Evolutionary conservation across 116 monocot genomes (phyloP).

Genomic region (Thalassia testudinum): DNA sequence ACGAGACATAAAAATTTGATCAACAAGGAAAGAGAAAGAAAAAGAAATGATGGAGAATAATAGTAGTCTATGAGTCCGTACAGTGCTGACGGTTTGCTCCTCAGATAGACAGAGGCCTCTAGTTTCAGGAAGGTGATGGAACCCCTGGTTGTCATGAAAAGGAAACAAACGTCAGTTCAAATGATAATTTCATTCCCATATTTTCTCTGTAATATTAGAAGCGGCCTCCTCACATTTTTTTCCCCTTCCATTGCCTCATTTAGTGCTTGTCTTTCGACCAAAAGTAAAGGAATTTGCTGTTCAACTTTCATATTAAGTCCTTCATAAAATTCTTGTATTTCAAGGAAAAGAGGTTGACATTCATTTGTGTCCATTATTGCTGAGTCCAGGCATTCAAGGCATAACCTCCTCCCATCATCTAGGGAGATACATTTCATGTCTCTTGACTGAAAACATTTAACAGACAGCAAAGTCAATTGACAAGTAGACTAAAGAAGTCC

Average conservation of each 20-base stretch:
- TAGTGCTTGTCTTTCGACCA: constrained; percentile 86
- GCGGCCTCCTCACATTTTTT: constrained; percentile 29
- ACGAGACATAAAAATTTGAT: background rate
- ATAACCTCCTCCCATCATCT: constrained; percentile 80
- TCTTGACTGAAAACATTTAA: constrained; percentile 9
- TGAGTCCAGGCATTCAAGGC: constrained; percentile 71
- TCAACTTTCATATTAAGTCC: constrained; percentile 76
- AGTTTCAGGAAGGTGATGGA: constrained; percentile 63
- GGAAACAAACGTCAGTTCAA: background rate
- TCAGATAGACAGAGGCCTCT: constrained; percentile 87
- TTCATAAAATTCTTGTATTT: constrained; percentile 78
- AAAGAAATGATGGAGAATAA: background rate
- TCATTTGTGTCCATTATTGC: constrained; percentile 69
- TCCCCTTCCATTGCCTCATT: constrained; percentile 86
- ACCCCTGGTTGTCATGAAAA: constrained; percentile 26
- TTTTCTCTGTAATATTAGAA: no score
- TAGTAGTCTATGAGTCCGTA: constrained; percentile 9
- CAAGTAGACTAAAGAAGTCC: background rate
- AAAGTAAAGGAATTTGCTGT: constrained; percentile 64
- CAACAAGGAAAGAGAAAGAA: background rate
- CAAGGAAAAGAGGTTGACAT: constrained; percentile 70
- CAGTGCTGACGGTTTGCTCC: constrained; percentile 75
- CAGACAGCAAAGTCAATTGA: background rate
- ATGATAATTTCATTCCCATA: background rate
- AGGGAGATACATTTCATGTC: constrained; percentile 31